Evolutionary conservation across 2,329 filamentous ascomycete genomes (phyloP), one percentile per base, ranked within the genome.

Genomic region (Graphilbum ipis-grandicollis): DNA sequence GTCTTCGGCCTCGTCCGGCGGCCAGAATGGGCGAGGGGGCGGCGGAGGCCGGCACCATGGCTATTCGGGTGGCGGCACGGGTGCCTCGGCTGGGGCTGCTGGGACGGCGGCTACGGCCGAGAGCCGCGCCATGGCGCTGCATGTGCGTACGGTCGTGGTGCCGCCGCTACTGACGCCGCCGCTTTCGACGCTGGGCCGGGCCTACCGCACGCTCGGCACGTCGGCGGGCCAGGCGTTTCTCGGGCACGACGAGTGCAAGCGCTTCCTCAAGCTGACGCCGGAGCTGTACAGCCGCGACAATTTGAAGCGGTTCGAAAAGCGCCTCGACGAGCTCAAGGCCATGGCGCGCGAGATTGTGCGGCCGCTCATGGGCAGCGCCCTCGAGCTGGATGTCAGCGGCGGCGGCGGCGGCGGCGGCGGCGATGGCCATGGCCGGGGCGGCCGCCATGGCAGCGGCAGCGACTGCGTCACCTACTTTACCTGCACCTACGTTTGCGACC

Each of bases 241-340:
- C 5, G 57, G 63, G 2, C 84, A 88, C 52, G 85, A 93, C 45
- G 86, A 93, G 45, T 79, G 88, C 52, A 94, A 93, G 56, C 73
- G 74, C 18, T 94, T 94, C 49, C 66, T 94, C 36, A 92, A 93
- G 53, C 62, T 88, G 18, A 77, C 73, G 10, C 79, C 83, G 0
- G 79, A 90, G 17, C 57, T 88, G 8, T 93, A 94, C 57, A 83
- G 71, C 32, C 69, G 86, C 15, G 86, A 94, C n/a, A 88, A 83
- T 43, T 56, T 94, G 34, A 72, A 78, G 42, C 67, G 80, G 4
- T 93, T 94, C 47, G 88, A 94, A 60, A 75, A 80, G 49, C 70
- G 84, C 39, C 68, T 94, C 46, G 84, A 93, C 41, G 86, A 94
- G 60, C 65, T 94, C 38, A 94, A 93, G 59, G 68, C 70, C 39